These are phyloP conservation scores for Eruca vesicaria DNA, from an alignment of 441 rosid genomes.

Conservation along the genomic window DNA sequence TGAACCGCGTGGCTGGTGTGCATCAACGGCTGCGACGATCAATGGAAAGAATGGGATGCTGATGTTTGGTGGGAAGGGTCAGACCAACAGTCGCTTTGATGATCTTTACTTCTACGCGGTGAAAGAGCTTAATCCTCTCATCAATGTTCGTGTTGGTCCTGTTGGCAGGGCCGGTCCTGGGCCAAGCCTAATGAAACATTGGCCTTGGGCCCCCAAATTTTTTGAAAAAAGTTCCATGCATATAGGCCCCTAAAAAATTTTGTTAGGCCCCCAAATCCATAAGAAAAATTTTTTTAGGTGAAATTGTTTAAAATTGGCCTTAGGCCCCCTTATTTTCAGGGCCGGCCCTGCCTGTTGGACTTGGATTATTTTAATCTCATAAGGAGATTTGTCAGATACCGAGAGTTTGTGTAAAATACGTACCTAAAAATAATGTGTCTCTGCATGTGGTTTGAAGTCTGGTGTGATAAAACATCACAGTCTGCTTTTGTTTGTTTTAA, in stretches of 20 bases:
- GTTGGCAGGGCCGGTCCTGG: too few relatives aligned
- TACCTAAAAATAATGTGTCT: neutral
- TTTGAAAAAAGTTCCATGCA: too few relatives aligned
- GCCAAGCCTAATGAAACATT: too few relatives aligned
- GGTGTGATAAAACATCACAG: neutral
- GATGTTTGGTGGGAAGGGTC: slow-evolving; percentile 71
- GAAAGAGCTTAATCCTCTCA: slow-evolving; percentile 41
- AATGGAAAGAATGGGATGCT: slow-evolving; percentile 53
- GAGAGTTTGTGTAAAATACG: neutral
- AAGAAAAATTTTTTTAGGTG: too few relatives aligned
- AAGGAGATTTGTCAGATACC: neutral
- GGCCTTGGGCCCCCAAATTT: too few relatives aligned
- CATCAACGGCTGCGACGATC: slow-evolving; percentile 40
- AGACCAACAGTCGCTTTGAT: slow-evolving; percentile 62
- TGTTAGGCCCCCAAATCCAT: too few relatives aligned
- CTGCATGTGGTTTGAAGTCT: neutral
- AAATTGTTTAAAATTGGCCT: too few relatives aligned
- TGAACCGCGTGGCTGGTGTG: slow-evolving; percentile 71
- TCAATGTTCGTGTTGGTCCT: neutral
- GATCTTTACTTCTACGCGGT: slow-evolving; percentile 51
- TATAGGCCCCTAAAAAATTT: too few relatives aligned
- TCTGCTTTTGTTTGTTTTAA: neutral
- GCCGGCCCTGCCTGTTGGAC: neutral
- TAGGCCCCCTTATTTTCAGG: too few relatives aligned
- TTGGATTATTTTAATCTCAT: slow-evolving; percentile 4